Evolutionary conservation across 345 rosid species (phyloP).

Genomic region (Physaria fendleri): DNA sequence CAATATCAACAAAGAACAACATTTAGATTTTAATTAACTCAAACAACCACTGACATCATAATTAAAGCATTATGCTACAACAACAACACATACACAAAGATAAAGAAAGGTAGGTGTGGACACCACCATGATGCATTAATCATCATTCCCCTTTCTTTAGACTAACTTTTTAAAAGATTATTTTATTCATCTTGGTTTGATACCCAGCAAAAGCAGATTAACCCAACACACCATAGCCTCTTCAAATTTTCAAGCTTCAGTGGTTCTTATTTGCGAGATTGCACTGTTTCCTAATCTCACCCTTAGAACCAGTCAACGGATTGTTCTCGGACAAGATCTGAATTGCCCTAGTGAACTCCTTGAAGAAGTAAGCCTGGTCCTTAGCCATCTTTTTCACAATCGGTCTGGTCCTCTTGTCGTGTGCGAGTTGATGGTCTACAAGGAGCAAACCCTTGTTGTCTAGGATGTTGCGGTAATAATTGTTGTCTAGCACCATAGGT

Average conservation of each 20-base stretch:
- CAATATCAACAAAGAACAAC: conserved; percentile 23
- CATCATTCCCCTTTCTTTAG: conserved; percentile 27
- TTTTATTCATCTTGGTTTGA: conserved; percentile 16
- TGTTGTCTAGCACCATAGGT: conserved; percentile 88
- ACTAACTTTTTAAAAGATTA: conserved; percentile 6
- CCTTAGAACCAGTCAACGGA: conserved; percentile 80
- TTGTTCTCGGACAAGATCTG: conserved; percentile 84
- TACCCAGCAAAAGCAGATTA: conserved; percentile 16
- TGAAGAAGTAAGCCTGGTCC: conserved; percentile 84
- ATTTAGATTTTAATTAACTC: conserved; percentile 20
- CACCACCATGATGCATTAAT: conserved; percentile 27
- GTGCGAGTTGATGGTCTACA: conserved; percentile 89
- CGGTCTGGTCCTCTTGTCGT: conserved; percentile 80
- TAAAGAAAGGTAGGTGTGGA: conserved; percentile 21
- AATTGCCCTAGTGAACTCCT: conserved; percentile 85
- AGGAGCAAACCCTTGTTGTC: conserved; percentile 85
- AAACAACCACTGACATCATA: conserved; percentile 18
- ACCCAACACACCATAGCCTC: conserved; percentile 20
- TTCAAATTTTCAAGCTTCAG: conserved; percentile 24
- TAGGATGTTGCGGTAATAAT: conserved; percentile 88
- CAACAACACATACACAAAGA: conserved; percentile 25
- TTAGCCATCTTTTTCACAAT: conserved; percentile 94
- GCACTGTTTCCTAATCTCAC: conserved; percentile 93
- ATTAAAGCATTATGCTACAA: conserved; percentile 23
- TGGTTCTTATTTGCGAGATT: conserved; percentile 80